These are phyloP conservation scores for Fraxinus xanthoxyloides DNA, from an alignment of 305 asterid genomes.

Conservation along the genomic window DNA sequence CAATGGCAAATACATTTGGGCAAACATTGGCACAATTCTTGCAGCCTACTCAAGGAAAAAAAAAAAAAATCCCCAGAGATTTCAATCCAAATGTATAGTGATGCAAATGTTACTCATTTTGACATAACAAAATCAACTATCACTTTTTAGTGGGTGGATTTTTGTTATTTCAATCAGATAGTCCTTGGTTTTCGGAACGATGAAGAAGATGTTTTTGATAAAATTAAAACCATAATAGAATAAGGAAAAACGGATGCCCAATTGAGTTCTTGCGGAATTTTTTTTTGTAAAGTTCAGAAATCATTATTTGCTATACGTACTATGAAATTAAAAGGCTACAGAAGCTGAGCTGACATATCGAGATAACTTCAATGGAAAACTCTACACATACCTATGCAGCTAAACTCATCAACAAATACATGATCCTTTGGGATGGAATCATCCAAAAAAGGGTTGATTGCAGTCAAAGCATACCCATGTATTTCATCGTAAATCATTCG, in stretches of 20 bases:
- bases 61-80: neutral
- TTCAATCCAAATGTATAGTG: neutral
- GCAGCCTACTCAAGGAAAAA: constrained; percentile 56
- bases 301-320: constrained; percentile 3
- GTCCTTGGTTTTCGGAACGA: neutral
- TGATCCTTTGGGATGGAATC: constrained; percentile 74
- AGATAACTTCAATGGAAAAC: constrained; percentile 2
- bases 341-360: neutral
- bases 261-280: neutral
- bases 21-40: constrained; percentile 93
- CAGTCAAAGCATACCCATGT: constrained; percentile 88
- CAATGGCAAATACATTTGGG: constrained; percentile 68
- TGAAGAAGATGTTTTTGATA: neutral
- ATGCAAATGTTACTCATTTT: neutral
- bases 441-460: constrained; percentile 76
- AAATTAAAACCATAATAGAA: neutral
- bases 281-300: neutral
- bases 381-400: constrained; percentile 78
- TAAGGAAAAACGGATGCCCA: neutral
- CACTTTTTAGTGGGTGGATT: neutral
- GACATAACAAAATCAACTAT: neutral
- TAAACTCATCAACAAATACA: constrained; percentile 91
- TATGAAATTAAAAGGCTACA: constrained; percentile 8
- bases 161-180: neutral
- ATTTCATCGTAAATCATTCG: constrained; percentile 90